Evolutionary conservation across 805 yeast genomes (phyloP).

Genomic region (Teunomyces gatunensis): DNA sequence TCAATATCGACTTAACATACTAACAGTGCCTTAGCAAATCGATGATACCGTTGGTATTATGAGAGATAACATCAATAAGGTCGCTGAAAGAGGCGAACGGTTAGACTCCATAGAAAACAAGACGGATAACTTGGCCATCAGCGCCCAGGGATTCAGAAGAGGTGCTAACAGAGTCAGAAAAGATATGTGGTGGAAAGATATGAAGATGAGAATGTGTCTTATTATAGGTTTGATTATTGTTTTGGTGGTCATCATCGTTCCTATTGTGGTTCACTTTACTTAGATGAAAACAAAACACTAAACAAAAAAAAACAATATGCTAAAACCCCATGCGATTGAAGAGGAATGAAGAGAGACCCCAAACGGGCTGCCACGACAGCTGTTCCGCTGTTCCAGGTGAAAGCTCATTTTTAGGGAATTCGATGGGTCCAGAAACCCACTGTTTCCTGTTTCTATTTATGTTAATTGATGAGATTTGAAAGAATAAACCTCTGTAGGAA

Average conservation of each 20-base stretch:
- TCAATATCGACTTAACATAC: conserved; percentile 13
- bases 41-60: conserved; percentile 96
- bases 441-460: background rate
- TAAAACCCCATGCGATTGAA: background rate
- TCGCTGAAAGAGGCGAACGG: conserved; percentile 92
- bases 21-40: conserved; percentile 54
- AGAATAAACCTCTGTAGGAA: too few species aligned
- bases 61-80: conserved; percentile 96
- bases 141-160: conserved; percentile 92
- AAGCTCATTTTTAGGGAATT: background rate
- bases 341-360: background rate
- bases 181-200: conserved; percentile 98
- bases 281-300: conserved; percentile 7
- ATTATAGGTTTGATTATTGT: conserved; percentile 76
- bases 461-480: conserved; percentile 3
- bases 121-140: conserved; percentile 86
- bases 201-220: conserved; percentile 92
- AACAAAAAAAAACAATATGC: background rate
- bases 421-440: background rate
- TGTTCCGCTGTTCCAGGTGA: background rate
- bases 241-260: conserved; percentile 84
- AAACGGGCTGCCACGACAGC: background rate
- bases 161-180: conserved; percentile 97
- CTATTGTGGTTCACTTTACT: conserved; percentile 85
- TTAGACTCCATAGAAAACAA: conserved; percentile 88